These are phyloP conservation scores for Neobulgaria alba DNA, from an alignment of 2,329 filamentous ascomycete genomes.

Conservation along the genomic window DNA sequence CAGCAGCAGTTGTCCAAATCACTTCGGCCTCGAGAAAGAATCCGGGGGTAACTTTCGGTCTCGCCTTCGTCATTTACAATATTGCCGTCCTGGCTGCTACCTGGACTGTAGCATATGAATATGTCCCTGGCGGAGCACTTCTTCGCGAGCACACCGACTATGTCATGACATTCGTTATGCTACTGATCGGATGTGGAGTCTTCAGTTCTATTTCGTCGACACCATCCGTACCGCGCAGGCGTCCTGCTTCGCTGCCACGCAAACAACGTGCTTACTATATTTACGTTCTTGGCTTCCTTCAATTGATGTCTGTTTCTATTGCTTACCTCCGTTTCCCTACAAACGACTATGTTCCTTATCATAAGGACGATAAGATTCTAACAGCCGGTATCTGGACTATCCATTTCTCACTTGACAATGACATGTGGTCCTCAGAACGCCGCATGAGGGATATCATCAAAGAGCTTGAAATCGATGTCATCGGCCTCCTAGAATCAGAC, in stretches of 20 bases:
- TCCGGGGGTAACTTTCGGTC: constrained; percentile 73
- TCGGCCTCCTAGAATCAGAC: constrained; percentile 90
- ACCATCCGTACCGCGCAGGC: constrained; percentile 28
- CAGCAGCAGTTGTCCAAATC: constrained; percentile 67
- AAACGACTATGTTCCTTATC: constrained; percentile 86
- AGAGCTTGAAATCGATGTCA: constrained; percentile 92
- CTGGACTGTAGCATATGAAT: constrained; percentile 97
- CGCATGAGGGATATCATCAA: constrained; percentile 87
- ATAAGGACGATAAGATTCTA: constrained; percentile 75
- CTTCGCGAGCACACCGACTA: constrained; percentile 93
- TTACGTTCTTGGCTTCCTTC: constrained; percentile 64
- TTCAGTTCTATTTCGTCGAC: constrained; percentile 54
- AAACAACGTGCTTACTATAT: constrained; percentile 55
- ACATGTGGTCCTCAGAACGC: constrained; percentile 96
- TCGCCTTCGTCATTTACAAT: constrained; percentile 89
- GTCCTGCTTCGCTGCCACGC: constrained; percentile 30
- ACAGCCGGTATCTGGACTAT: constrained; percentile 98
- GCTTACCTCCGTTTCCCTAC: constrained; percentile 88
- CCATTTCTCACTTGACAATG: constrained; percentile 94
- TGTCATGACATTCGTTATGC: constrained; percentile 83
- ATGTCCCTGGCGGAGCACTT: constrained; percentile 87
- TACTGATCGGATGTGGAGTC: constrained; percentile 74
- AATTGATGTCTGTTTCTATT: constrained; percentile 69
- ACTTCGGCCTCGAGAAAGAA: constrained; percentile 66
- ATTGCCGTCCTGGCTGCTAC: constrained; percentile 94